Evolutionary conservation across 2,329 filamentous ascomycete genomes (phyloP), one percentile per base, ranked within the genome.

Genomic region (Plectosphaerella plurivora): DNA sequence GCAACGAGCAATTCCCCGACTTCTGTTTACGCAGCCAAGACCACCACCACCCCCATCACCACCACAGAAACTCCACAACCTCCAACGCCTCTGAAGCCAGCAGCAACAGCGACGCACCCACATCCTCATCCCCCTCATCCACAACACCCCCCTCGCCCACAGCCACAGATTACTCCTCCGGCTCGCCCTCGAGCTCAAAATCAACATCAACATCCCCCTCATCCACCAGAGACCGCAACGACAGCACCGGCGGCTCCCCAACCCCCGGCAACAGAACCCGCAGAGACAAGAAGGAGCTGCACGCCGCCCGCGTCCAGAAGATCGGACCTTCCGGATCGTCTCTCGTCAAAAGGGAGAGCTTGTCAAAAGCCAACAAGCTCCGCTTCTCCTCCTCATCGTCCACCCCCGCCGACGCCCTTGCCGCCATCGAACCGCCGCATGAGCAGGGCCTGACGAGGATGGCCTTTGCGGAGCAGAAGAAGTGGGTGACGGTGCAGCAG

Each of bases 401-500:
- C 50, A 66, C 63, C 60, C 64, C 70, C 60, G 67, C 70, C 53
- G 70, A 73, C 66, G 69, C 72, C 57, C 70, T 76, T 59, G 67
- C 70, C 61, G 70, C 73, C 57, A 62, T 73, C 60, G 73, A 77
- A 63, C 71, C 74, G 60, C 68, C 71, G 64, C 74, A 76, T 69
- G 76, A 80, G 59, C 73, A 73, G 61, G 73, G 69, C 57, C 68
- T 77, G 57, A 72, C 71, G 63, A 85, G 75, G 69, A 87, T 86
- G 83, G 82, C 81, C 53, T 83, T 76, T 68, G 72, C 78, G 59
- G 81, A 84, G 67, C 81, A 86, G 71, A 81, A 86, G 69, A 76
- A 79, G 68, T 87, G 84, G 84, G 80, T 87, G 63, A 84, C 78
- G 66, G 91, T 96, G 73, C 93, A 97, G 77, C 88, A 97, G 72